Base-by-base conservation (phyloP, 169 alveolate genomes). In the Eimeria praecox region DNA sequence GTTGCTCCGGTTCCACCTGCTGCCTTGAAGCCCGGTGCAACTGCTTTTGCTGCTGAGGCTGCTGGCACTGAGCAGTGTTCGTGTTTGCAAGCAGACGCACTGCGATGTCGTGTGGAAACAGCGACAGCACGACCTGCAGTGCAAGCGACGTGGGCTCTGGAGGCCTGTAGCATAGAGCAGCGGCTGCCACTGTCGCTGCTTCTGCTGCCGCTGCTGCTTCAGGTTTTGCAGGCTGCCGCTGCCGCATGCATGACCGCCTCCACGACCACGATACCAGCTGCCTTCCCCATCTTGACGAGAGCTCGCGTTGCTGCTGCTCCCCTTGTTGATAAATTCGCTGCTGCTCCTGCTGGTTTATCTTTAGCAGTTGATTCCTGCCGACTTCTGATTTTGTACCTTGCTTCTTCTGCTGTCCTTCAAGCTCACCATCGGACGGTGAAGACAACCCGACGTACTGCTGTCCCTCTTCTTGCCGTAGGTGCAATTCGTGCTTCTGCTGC, bases 241-340 rank as follows among this genome's bases (percentile, higher is more conserved):
- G 91, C 73, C 91, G 91, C 91, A 83, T 83, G 91, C 91, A 54
- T 35, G 77, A 52, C 35, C 91, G 91, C 71, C 91, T 22, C 91
- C 91, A 83, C 16, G 91, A 54, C 91, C 91, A 83, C 69, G 91
- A 83, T 3, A 83, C 71, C 52, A 83, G 46, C 71, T 56, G 44
- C 10, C 91, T 40, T 49, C 91, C 91, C 91, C 91, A 83, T 18
- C 38, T 14, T 9, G 91, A 83, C 30, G 49, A 33, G 20, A 83
- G 91, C 54, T 83, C 91, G 35, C 30, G 49, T 5, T 30, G 75
- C 49, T 38, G 42, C n/a, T 4, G 46, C 35, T 87, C 82, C 83
- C 9, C 62, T 40, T 49, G 83, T 69, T 27, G 69, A 30, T 38
- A 10, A n/a, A 22, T 49, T 46, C 18, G 69, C 69, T 59, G 62